Conservation (phyloP, 1,284 basidiomycete species). For the Malassezia vespertilionis region DNA sequence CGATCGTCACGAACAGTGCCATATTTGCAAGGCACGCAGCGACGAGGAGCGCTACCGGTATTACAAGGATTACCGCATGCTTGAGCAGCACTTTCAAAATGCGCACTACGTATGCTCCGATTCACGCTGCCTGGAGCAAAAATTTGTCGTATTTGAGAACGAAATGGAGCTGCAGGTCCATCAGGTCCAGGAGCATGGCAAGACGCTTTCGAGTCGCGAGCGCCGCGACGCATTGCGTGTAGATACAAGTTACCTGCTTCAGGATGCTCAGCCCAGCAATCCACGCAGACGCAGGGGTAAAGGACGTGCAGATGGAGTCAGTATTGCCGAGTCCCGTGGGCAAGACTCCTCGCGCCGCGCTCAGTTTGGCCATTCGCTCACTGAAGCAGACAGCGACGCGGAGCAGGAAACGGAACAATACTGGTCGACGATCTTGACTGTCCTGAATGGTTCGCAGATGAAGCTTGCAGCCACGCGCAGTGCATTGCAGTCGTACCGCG, state of each 20-base stretch:
- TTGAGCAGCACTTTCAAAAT: conserved; percentile 48
- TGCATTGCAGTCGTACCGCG: conserved; percentile 67
- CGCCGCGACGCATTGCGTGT: conserved; percentile 67
- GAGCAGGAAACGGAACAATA: conserved; percentile 48
- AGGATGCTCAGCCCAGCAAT: conserved; percentile 26
- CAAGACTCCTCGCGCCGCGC: conserved; percentile 15
- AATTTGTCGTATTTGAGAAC: conserved; percentile 84
- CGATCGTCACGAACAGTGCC: conserved; percentile 88
- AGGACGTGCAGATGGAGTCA: conserved; percentile 2
- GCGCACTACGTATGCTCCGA: conserved; percentile 70
- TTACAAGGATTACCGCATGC: conserved; percentile 36
- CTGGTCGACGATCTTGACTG: conserved; percentile 58
- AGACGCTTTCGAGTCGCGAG: conserved; percentile 66
- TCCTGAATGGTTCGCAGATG: conserved; percentile 58
- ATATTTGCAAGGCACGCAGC: conserved; percentile 57
- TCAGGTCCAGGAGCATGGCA: conserved; percentile 73
- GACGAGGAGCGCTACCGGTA: conserved; percentile 40
- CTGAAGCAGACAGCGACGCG: neutral
- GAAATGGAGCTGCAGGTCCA: conserved; percentile 83
- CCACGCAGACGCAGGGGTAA: conserved; percentile 17
- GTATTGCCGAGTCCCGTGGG: neutral
- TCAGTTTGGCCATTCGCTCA: conserved; percentile 14
- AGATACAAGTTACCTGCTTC: conserved; percentile 68
- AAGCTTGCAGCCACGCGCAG: conserved; percentile 68
- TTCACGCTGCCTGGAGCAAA: conserved; percentile 64